phyloP scores from a whole-genome alignment of 148 eudicot species.

The Gaultheria prostrata region DNA sequence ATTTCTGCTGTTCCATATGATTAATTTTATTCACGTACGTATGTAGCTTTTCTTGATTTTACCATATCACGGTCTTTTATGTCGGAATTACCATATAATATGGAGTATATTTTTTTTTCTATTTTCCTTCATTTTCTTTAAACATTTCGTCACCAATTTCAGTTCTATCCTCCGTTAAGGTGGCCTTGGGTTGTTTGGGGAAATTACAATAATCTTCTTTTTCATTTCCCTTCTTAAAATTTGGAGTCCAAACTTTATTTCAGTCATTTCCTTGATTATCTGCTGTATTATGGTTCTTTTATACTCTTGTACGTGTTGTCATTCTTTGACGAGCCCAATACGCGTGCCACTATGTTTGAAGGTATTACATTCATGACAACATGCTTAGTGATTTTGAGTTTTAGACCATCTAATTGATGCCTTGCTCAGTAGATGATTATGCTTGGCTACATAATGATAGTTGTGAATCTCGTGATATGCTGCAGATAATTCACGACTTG shows the following conservation, averaged over 20 bases:
- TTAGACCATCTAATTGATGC: neutral
- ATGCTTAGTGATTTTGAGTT: too few relatives aligned
- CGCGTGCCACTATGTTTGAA: neutral
- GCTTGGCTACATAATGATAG: neutral
- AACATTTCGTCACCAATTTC: neutral
- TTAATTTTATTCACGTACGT: slow-evolving; percentile 77
- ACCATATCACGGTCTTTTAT: neutral
- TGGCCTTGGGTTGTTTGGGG: neutral
- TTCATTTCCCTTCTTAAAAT: neutral
- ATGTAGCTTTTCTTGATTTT: slow-evolving; percentile 22
- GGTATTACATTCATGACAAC: neutral
- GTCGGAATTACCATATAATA: too few relatives aligned
- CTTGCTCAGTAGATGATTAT: neutral
- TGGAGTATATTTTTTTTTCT: neutral
- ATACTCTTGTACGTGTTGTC: neutral
- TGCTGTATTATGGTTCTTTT: neutral
- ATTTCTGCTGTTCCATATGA: slow-evolving; percentile 70
- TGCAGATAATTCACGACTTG: slow-evolving; percentile 83
- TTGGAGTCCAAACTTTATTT: neutral
- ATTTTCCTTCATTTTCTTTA: neutral
- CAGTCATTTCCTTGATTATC: neutral
- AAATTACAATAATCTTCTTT: neutral
- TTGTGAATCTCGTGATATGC: slow-evolving; percentile 23
- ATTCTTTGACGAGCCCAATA: neutral
- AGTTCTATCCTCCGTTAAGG: neutral